Evolutionary conservation across 2,329 filamentous ascomycete species (phyloP), one percentile per base, ranked within the genome.

Genomic region (Mollisiaceae sp.): DNA sequence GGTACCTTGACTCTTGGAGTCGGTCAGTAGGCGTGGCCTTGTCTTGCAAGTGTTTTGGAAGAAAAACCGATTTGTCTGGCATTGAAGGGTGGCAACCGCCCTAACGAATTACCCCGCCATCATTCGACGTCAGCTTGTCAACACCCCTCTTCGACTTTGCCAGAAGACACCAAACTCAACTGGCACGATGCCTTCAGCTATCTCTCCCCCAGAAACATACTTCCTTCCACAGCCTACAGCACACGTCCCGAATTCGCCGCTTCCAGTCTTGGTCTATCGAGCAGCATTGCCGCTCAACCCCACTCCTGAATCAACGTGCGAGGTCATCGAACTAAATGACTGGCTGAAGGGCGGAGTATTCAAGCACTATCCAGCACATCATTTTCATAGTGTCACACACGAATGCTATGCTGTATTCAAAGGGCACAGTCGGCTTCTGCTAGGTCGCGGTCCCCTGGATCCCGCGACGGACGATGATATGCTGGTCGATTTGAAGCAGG

Each of bases 301-400:
- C 64, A 72, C 50, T 66, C 70, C 41, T 69, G 73, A 60, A 65
- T 72, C 41, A 67, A 64, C 54, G 47, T 70, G 67, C 55, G 63
- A 32, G 32, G 56, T 62, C 24, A 71, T 77, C 32, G 74, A 78
- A 65, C 66, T 62, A 18, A 74, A 78, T 64, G 68, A 71, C 24
- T 78, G 77, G 76, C 68, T 75, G 52, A 77, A 77, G 62, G 69
- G 67, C 6, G 67, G 70, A 20, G 65, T 72, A 9, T 72, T 72
- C 63, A 71, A 69, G 27, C 69, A 71, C 56, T 67, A 67, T 38
- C 24, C 60, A 11, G 62, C 65, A 15, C 69, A 71, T 62, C 69
- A 71, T 45, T 78, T 77, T 63, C 77, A 79, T 67, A 74, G 74
- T 27, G 77, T 78, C 24, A 76, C 76, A 2, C 76, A 79, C 68